Evolutionary conservation across 352 stramenopile species (phyloP), one percentile per base, ranked within the genome.

Genomic region (Pythium folliculosum): DNA sequence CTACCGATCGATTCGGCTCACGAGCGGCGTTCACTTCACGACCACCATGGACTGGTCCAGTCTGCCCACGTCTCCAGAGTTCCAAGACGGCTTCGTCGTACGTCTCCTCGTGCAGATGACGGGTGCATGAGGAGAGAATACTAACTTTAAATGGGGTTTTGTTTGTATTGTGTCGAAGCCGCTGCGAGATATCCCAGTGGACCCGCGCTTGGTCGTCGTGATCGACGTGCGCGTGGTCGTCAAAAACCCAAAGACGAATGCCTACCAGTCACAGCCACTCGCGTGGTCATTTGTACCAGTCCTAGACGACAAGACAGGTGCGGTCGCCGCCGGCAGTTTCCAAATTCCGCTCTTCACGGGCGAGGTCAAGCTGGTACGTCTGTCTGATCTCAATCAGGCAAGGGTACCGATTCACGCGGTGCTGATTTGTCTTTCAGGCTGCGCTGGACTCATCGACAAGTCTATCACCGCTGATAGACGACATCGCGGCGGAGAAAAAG

Each of bases 241-340:
- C 14, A 77, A 77, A 9, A 77, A 78, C 25, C 56, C 71, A 7
- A 90, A 89, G 63, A 82, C 72, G 6, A 78, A 78, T 6, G 57
- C 47, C 1, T 82, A 82, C 23, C 64, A 60, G 1, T 88, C 78
- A 1, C 72, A 86, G 40, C 72, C 77, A 21, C 76, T 87, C 22
- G 86, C 76, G 0, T 94, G 86, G 86, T 82, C 75, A 5, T 94
- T 91, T 16, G 52, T 91, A 12, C 80, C 80, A 0, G 67, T 92
- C 0, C 72, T 94, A 4, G 69, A 62, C 7, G 60, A 77, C 19
- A 52, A 38, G 45, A 69, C 65, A 9, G 73, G 69, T 0, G 73
- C 67, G 7, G 64, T 94, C 21, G 72, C 73, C 2, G 54, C 63
- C 9, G 72, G 78, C 5, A 76, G 35, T n/a, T 69, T 78, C 27